Base-by-base conservation (phyloP, 371 early-diverging fungal species). In the Apophysomyces trapeziformis region DNA sequence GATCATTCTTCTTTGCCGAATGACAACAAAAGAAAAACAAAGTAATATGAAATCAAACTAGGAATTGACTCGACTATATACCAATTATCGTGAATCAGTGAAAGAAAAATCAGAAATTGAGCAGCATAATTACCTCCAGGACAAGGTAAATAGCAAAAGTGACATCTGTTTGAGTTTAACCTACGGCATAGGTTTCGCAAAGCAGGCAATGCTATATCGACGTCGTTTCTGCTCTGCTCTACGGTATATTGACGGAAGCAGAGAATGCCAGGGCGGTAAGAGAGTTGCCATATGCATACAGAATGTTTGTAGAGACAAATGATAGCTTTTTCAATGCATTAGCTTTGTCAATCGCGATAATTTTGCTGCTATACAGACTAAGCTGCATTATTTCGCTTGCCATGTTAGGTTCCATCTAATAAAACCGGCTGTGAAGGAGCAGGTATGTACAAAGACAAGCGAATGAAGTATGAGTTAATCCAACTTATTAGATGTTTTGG, bases 321-420 rank as follows among this genome's bases (percentile, higher is more conserved):
- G 63, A n/a, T 71, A 87, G 82, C 75, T 79, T 57, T 88, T 87
- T 61, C 87, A 85, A 62, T 72, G 79, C 7, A 78, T 92, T 44
- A 85, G 80, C 58, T 72, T 88, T 26, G 86, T 92, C 1, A 83
- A 87, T 37, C 83, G 93, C 61, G 91, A 92, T 70, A 78, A 87
- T 5, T 90, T 84, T 63, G 77, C 79, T 2, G 72, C 66, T 57
- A 76, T 87, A 12, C 61, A 89, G 7, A 66, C 72, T 21, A 79
- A 85, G 60, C 65, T 90, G n/a, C 82, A 84, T 45, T 65, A 75
- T 13, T 66, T 92, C 12, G 79, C 72, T 2, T 56, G 67, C 4
- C 75, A 80, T 16, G 65, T 71, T 2, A 71, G 77, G 58, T 92
- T 92, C 61, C 72, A 71, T n/a, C 61, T 47, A 7, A 45, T 92